Base-by-base conservation (phyloP, 164 flowering plant genomes). In the Houttuynia cordata region DNA sequence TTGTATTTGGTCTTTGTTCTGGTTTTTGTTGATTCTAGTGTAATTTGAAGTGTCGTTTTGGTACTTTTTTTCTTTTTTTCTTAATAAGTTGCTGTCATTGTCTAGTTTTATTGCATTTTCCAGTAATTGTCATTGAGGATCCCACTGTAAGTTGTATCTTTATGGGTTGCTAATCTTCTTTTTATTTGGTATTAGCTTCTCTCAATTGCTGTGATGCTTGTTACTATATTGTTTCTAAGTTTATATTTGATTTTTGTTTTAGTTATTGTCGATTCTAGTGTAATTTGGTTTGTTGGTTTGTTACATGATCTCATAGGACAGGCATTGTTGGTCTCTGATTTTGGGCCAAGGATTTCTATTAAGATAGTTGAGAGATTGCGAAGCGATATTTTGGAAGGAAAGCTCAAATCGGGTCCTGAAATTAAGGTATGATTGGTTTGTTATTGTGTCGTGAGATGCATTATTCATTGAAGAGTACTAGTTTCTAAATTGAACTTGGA, bases 281-380 rank as follows among this genome's bases (percentile, higher is more conserved):
- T 10, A 10, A 42, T 14, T 42, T 42, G 17, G 49, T 4, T 1
- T 10, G 9, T 10, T 42, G 49, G 1, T 10, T 42, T 42, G 49
- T 3, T 42, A 42, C 12, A 4, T 42, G 17, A n/a, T 42, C 9
- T 1, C 49, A 12, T 14, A 8, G 1, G 9, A 42, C 67, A 93
- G 98, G 96, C 84, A 54, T 66, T 93, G 56, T 71, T 93, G 76
- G 96, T 89, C 30, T 80, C 97, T 65, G 98, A 93, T 77, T 93
- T 93, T 78, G 97, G 98, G 59, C 98, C 98, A 14, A 82, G 56
- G 67, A 93, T 87, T 55, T 84, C 97, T 3, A 71, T 89, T 59
- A 87, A 86, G 82, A 89, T 93, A 62, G 98, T 89, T 62, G 97
- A 87, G 60, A 75, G 83, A 64, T 80, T 93, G 79, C 71, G 97